Percentiles rank a stretch among this genome's conserved stretches.
Evolutionary conservation across 1,284 basidiomycete genomes (phyloP).

Genomic region (Porogramme epimiltina): DNA sequence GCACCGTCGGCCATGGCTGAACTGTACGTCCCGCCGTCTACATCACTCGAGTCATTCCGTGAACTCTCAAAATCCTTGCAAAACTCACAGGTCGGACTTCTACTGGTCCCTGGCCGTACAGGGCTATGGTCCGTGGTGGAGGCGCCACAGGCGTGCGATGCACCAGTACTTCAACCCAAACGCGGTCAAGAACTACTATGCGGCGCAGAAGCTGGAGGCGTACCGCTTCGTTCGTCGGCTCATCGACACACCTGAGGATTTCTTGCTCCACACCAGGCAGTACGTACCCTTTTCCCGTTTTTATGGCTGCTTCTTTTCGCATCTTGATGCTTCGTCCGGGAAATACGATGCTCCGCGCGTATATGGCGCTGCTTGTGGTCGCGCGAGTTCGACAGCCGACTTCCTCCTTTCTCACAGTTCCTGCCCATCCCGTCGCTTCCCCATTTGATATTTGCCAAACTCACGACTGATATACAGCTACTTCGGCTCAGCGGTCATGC

Average conservation of each 20-base stretch:
- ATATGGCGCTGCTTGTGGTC: no score
- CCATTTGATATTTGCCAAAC: no score
- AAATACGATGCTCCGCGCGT: no score
- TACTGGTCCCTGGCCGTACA: constrained; percentile 5
- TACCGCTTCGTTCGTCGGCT: constrained; percentile 4
- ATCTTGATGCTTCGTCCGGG: no score
- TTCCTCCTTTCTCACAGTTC: no score
- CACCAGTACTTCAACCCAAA: constrained; percentile 11
- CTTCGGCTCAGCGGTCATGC: constrained; percentile 5
- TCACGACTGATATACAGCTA: not conserved
- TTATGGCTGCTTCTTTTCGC: no score
- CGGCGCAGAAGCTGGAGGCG: constrained; percentile 3
- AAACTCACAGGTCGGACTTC: constrained; percentile 2
- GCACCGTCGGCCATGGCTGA: constrained; percentile 7
- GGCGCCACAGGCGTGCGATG: constrained; percentile 1
- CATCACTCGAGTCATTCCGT: not conserved
- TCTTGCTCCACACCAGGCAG: constrained; percentile 6
- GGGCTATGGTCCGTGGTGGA: constrained; percentile 10
- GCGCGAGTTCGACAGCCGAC: no score
- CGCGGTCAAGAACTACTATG: constrained; percentile 3
- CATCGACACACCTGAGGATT: constrained; percentile 1
- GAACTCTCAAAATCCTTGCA: no score
- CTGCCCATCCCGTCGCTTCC: no score
- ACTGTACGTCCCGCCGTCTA: constrained; percentile 17
- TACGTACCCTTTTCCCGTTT: not conserved